phyloP scores from a whole-genome alignment of 371 early-diverging fungal species.

The Lichtheimia hyalospora region DNA sequence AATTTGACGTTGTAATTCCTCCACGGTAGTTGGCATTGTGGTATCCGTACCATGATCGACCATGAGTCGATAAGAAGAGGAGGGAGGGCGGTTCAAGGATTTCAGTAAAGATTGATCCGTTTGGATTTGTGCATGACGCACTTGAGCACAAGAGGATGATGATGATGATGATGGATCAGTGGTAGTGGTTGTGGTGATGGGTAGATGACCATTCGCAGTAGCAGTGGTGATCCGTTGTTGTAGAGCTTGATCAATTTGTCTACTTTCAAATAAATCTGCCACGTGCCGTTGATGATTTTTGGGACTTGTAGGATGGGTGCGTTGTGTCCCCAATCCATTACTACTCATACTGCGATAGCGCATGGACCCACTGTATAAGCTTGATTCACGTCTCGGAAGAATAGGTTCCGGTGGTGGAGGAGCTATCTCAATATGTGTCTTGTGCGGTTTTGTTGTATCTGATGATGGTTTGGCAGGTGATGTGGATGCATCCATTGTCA shows the following conservation, averaged over 20 bases:
- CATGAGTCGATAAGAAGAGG: background rate
- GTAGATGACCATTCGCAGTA: background rate
- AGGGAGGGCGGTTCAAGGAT: background rate
- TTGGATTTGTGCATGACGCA: background rate
- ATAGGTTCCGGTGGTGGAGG: constrained; percentile 14
- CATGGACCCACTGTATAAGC: constrained; percentile 37
- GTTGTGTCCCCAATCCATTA: background rate
- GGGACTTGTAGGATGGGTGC: background rate
- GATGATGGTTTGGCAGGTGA: background rate
- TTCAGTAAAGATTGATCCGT: background rate
- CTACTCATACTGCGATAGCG: constrained; percentile 4
- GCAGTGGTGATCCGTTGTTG: background rate
- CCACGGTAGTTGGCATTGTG: background rate
- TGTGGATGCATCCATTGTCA: background rate
- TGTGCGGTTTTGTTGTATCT: background rate
- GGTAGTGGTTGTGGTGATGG: background rate
- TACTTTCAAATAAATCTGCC: background rate
- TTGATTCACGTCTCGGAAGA: constrained; percentile 28
- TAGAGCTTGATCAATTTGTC: background rate
- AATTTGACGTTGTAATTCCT: constrained; percentile 38
- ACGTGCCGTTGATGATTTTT: background rate
- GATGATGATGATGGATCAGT: background rate
- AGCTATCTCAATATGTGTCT: constrained; percentile 28
- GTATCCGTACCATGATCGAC: background rate
- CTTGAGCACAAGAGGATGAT: background rate